Evolutionary conservation across 2,329 filamentous ascomycete genomes (phyloP).

Genomic region (Penicillium rolfsii): DNA sequence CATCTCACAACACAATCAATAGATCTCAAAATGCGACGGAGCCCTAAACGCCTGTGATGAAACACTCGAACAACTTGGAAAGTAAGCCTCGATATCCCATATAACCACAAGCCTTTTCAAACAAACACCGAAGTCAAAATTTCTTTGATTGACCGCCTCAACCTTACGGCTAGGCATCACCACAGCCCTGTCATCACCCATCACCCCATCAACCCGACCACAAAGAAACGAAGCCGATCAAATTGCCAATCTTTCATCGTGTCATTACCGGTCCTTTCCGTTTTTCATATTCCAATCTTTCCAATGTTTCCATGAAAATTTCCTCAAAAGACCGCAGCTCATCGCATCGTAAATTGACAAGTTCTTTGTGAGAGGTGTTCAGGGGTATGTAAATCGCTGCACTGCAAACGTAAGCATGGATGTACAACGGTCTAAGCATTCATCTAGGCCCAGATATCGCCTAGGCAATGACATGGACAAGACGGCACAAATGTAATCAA

Average conservation of each 20-base stretch:
- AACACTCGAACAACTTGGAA: background rate
- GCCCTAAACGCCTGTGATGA: background rate
- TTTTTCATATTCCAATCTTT: background rate
- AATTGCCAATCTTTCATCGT: background rate
- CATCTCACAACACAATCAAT: background rate
- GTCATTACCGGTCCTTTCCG: conserved; percentile 2
- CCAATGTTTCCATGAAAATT: background rate
- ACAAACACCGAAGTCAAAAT: background rate
- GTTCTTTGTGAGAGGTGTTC: conserved; percentile 10
- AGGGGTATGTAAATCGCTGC: conserved; percentile 3
- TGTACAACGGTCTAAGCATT: too few species aligned
- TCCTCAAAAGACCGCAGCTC: background rate
- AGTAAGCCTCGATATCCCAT: background rate
- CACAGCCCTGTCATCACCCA: background rate
- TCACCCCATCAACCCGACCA: conserved; percentile 4
- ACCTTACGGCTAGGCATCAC: background rate
- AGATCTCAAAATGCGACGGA: background rate
- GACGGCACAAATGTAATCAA: background rate
- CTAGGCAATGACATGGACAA: background rate
- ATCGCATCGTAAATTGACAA: background rate
- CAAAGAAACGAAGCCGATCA: background rate
- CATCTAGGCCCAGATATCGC: background rate
- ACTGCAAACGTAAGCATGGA: too few species aligned
- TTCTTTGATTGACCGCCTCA: background rate
- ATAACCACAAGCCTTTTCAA: background rate